A percentile compares a stretch with the other conserved stretches of the same genome.
Conservation (phyloP, 2,329 filamentous ascomycete genomes). For the Trichoderma koningiopsis region DNA sequence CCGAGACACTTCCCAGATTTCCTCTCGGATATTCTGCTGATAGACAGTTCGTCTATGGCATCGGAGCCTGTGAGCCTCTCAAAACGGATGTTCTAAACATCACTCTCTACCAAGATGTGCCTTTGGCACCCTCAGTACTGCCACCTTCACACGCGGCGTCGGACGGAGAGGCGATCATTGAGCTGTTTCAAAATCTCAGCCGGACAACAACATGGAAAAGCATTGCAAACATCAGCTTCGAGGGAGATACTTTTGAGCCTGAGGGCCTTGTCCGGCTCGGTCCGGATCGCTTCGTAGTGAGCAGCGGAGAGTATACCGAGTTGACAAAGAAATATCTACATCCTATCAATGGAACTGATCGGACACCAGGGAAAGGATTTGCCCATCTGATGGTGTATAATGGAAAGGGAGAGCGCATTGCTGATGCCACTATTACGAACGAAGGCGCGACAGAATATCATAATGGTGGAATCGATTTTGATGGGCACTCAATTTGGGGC, state of each 20-base stretch:
- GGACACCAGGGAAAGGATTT: slow-evolving; percentile 47
- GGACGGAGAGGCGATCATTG: slow-evolving; percentile 42
- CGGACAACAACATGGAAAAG: slow-evolving; percentile 48
- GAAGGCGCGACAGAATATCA: slow-evolving; percentile 47
- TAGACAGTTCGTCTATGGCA: background rate
- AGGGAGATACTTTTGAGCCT: slow-evolving; percentile 51
- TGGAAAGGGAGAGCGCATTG: slow-evolving; percentile 44
- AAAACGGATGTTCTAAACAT: slow-evolving; percentile 37
- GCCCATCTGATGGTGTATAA: slow-evolving; percentile 50
- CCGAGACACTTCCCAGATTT: background rate
- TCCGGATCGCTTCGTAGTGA: slow-evolving; percentile 48
- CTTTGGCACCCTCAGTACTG: slow-evolving; percentile 40
- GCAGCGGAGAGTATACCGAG: slow-evolving; percentile 47
- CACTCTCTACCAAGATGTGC: slow-evolving; percentile 36
- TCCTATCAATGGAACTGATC: slow-evolving; percentile 55
- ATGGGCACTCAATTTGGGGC: slow-evolving; percentile 51
- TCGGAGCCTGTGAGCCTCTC: background rate
- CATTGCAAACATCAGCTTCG: slow-evolving; percentile 45
- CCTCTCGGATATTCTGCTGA: background rate
- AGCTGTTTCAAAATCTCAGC: slow-evolving; percentile 39
- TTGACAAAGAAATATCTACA: slow-evolving; percentile 44
- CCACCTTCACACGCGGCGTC: slow-evolving; percentile 40
- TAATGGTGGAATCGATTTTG: slow-evolving; percentile 52
- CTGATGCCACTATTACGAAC: slow-evolving; percentile 47
- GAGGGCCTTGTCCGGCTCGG: slow-evolving; percentile 51